Evolutionary conservation across 2,329 filamentous ascomycete species (phyloP).

Genomic region (Ophiostoma sp.): DNA sequence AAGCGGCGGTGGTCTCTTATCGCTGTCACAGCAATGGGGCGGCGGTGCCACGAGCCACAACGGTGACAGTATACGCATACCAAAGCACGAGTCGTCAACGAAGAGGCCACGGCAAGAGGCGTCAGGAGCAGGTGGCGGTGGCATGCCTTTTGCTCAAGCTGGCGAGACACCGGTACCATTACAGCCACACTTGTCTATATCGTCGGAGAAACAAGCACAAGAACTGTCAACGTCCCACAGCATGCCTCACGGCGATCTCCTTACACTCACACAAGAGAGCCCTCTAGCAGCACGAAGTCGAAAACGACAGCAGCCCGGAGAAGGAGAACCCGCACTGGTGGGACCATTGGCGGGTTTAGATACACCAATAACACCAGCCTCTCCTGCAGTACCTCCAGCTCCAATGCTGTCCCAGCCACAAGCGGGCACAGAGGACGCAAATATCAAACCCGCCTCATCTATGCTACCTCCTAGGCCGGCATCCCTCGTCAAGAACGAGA

Average conservation of each 20-base stretch:
- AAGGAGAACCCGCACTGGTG: background rate
- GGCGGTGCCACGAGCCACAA: background rate
- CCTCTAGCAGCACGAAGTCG: conserved; percentile 46
- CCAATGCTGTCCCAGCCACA: background rate
- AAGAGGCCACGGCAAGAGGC: conserved; percentile 20
- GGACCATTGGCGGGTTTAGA: background rate
- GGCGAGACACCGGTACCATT: background rate
- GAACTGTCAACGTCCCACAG: background rate
- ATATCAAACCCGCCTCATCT: background rate
- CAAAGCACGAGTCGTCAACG: conserved; percentile 22
- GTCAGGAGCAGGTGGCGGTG: background rate
- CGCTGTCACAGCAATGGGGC: conserved; percentile 20
- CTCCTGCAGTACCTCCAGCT: background rate
- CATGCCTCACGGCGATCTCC: background rate
- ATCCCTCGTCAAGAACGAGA: background rate
- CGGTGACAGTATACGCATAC: background rate
- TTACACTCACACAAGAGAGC: conserved; percentile 39
- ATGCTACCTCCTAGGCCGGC: background rate
- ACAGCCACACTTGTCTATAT: background rate
- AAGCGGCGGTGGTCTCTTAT: background rate
- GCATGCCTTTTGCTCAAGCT: background rate
- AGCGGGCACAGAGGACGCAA: background rate
- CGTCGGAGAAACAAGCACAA: background rate
- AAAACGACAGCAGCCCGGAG: conserved; percentile 1
- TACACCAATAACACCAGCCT: background rate